These are phyloP conservation scores for Aspergillus incahuasiensis DNA, from an alignment of 495 filamentous ascomycete genomes.

Conservation along the genomic window DNA sequence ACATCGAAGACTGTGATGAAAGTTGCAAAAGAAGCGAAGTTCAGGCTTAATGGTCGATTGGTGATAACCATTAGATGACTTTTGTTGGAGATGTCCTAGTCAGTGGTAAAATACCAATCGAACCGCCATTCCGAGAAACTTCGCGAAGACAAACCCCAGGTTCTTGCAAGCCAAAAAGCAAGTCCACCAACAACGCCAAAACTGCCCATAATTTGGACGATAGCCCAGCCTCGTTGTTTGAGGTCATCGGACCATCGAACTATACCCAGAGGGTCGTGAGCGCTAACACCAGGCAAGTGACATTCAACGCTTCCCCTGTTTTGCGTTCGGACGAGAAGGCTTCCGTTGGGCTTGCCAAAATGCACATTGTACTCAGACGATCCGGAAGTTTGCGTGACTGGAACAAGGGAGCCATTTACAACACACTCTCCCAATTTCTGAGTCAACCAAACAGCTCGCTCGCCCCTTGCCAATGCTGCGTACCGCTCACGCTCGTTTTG, in stretches of 20 bases:
- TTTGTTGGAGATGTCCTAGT: constrained; percentile 4
- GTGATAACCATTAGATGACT: neutral
- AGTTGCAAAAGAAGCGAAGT: neutral
- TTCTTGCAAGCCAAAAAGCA: constrained; percentile 56
- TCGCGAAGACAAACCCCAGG: constrained; percentile 39
- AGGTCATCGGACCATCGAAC: constrained; percentile 67
- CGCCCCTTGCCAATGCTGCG: constrained; percentile 61
- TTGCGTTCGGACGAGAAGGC: constrained; percentile 24
- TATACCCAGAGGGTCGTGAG: constrained; percentile 71
- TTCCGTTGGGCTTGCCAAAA: constrained; percentile 17
- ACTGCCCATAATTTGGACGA: constrained; percentile 74
- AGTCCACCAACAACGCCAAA: constrained; percentile 71
- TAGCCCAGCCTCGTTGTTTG: constrained; percentile 58
- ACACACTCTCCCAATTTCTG: constrained; percentile 71
- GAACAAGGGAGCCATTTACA: constrained; percentile 63
- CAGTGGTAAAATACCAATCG: constrained; percentile 23
- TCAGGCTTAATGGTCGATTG: neutral
- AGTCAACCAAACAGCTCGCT: constrained; percentile 75
- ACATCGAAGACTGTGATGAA: neutral
- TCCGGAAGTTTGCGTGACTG: constrained; percentile 36
- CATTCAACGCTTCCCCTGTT: constrained; percentile 23
- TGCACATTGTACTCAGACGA: constrained; percentile 25
- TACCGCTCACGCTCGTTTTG: constrained; percentile 77
- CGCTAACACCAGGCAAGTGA: constrained; percentile 37
- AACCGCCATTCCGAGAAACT: constrained; percentile 36